Evolutionary conservation across 805 yeast species (phyloP).

Genomic region (Tetrapisispora fleetii): DNA sequence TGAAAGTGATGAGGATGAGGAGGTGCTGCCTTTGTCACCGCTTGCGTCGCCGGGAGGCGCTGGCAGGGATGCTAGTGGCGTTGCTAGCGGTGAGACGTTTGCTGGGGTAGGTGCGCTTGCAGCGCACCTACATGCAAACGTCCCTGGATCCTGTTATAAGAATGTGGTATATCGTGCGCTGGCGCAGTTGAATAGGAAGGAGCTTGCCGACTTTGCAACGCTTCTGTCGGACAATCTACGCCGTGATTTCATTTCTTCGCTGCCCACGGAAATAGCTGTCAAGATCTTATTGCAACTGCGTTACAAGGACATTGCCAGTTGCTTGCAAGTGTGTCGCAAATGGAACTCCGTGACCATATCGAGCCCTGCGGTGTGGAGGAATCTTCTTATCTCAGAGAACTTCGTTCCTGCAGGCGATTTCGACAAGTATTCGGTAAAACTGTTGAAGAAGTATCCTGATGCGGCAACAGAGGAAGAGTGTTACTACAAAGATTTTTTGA

Average conservation of each 20-base stretch:
- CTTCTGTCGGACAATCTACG: conserved; percentile 35
- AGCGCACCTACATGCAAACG: neutral
- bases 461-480: conserved; percentile 27
- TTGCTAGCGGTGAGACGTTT: neutral
- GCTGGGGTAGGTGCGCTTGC: neutral
- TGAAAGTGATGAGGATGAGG: conserved; percentile 10
- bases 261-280: conserved; percentile 69
- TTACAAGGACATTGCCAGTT: conserved; percentile 46
- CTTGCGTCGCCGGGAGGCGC: conserved; percentile 25
- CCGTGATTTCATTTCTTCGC: conserved; percentile 57
- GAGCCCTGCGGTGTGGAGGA: conserved; percentile 60
- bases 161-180: conserved; percentile 1
- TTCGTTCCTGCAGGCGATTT: conserved; percentile 42
- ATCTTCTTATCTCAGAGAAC: conserved; percentile 50
- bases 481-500: conserved; percentile 38
- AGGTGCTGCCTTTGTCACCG: conserved; percentile 25
- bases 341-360: conserved; percentile 61
- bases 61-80: conserved; percentile 5
- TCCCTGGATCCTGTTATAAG: conserved; percentile 9
- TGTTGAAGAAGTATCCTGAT: conserved; percentile 20
- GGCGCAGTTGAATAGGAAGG: conserved; percentile 12
- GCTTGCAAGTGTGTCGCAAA: conserved; percentile 51
- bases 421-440: conserved; percentile 22
- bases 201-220: conserved; percentile 24
- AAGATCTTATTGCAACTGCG: conserved; percentile 59